Base-by-base conservation (phyloP, 148 eudicot species). In the Silene uniflora region DNA sequence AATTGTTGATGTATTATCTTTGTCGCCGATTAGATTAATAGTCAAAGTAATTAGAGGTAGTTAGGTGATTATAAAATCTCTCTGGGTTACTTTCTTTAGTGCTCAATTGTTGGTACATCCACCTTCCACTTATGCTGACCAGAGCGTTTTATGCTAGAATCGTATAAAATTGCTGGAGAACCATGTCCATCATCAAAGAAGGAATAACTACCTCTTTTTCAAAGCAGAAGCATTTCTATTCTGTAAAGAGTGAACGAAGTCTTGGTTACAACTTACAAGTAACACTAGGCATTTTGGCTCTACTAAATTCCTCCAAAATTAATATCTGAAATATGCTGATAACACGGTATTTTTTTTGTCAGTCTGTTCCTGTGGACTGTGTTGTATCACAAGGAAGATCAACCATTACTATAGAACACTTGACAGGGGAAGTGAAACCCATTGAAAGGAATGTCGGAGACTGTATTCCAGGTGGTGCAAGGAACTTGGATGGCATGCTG, bases 281-380 rank as follows among this genome's bases (percentile, higher is more conserved):
- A 39, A 6, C 12, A 46, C 58, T 69, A 69, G 32, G n/a, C 25
- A 47, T 6, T 69, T 69, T 69, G 71, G 70, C n/a, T 69, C 1
- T 46, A 22, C 21, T 44, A 32, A 21, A 62, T 68, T 58, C 8
- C 65, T 47, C 29, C 9, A 19, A 66, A 62, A 29, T 54, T 21
- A 69, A 47, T 69, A 49, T 17, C 71, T 23, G 62, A 59, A 59
- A 58, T 18, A n/a, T 60, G 74, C 78, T 83, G 11, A 77, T 61
- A 22, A 63, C 49, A 60, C 6, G 66, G 67, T 79, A 19, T 55
- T 49, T 79, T 79, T 71, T 32, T 84, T 73, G 73, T 79, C 89
- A 95, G 99, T 91, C 97, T 55, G 99, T 95, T 73, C 99, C 99
- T 46, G 96, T 95, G 76, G 99, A 95, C 80, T 90, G 94, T 89